Base-by-base conservation (phyloP, 2,329 filamentous ascomycete species). In the Aspergillus nomiae region DNA sequence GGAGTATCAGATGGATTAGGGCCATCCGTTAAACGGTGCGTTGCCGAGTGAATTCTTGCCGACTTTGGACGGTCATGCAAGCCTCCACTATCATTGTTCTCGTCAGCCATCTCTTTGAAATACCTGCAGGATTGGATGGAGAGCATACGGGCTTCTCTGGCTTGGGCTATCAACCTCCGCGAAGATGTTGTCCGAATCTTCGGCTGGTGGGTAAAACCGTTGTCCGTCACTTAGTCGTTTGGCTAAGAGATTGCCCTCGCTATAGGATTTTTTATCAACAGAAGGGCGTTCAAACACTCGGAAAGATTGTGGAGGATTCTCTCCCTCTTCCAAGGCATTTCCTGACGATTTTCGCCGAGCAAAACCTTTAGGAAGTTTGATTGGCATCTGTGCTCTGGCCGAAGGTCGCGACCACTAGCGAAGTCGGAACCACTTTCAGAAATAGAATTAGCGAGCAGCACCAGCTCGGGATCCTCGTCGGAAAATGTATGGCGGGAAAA, bases 351-450 rank as follows among this genome's bases (percentile, higher is more conserved):
- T 85, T 68, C 84, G 82, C 70, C 84, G 80, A 67, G 76, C 75
- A 70, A 86, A 85, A 63, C 78, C 76, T 71, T 85, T 86, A 58
- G 84, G 82, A 56, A 84, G 75, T 74, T 86, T 85, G 73, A 85
- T 85, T 71, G 84, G 84, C 83, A 86, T 86, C 60, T 65, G 63
- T 55, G 56, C 61, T 57, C 38, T 64, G 30, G 60, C 45, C 21
- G 53, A 61, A 56, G 45, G 53, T 51, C 56, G 41, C 59, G 28
- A 60, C 61, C 56, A 61, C 63, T 65, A 60, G 63, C 56, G 58
- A 67, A 59, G 51, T 56, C 57, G 57, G 58, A 48, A 63, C 60
- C 62, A 59, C 62, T 67, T 68, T 58, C 53, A 57, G 54, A 46
- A 45, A 61, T 24, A 50, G 61, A 62, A 59, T 51, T 60, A 63